Conservation (phyloP, 2,329 filamentous ascomycete species). For the Alternaria gansuensis region DNA sequence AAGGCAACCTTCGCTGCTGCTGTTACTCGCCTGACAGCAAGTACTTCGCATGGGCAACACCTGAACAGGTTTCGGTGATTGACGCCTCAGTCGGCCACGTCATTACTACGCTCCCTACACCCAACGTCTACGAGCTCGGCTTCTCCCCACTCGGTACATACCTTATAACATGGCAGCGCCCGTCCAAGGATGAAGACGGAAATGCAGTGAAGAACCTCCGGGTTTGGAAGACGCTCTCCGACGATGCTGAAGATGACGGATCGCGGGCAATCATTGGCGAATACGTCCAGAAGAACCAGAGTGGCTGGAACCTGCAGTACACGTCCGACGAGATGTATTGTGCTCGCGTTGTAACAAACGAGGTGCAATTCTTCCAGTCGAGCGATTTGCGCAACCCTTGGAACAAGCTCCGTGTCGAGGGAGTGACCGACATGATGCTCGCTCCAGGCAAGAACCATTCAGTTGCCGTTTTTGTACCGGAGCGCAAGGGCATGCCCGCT, state of each 20-base stretch:
- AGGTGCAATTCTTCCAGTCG: conserved; percentile 96
- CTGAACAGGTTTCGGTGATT: conserved; percentile 82
- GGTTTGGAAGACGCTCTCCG: conserved; percentile 87
- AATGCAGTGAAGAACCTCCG: conserved; percentile 97
- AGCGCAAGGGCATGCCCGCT: conserved; percentile 95
- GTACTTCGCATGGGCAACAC: conserved; percentile 94
- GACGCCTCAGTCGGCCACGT: conserved; percentile 80
- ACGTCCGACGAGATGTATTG: conserved; percentile 93
- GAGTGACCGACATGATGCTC: conserved; percentile 86
- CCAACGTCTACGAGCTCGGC: conserved; percentile 90
- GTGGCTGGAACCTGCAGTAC: conserved; percentile 97
- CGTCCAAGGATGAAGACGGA: conserved; percentile 89
- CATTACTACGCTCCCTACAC: conserved; percentile 76
- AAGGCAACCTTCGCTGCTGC: conserved; percentile 94
- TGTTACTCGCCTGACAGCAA: conserved; percentile 94
- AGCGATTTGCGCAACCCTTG: conserved; percentile 84
- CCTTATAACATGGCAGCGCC: conserved; percentile 95
- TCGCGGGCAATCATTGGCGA: conserved; percentile 78
- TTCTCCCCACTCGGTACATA: conserved; percentile 94
- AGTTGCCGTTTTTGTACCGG: conserved; percentile 92
- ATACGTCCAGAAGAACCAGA: conserved; percentile 96
- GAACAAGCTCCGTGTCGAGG: conserved; percentile 95
- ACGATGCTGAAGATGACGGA: conserved; percentile 66
- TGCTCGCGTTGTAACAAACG: conserved; percentile 92
- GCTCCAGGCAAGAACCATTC: conserved; percentile 90